A percentile compares a stretch with the other conserved stretches of the same genome.
Conservation (phyloP, 2,329 filamentous ascomycete species). For the Nannizziopsis arthrosporioides region DNA sequence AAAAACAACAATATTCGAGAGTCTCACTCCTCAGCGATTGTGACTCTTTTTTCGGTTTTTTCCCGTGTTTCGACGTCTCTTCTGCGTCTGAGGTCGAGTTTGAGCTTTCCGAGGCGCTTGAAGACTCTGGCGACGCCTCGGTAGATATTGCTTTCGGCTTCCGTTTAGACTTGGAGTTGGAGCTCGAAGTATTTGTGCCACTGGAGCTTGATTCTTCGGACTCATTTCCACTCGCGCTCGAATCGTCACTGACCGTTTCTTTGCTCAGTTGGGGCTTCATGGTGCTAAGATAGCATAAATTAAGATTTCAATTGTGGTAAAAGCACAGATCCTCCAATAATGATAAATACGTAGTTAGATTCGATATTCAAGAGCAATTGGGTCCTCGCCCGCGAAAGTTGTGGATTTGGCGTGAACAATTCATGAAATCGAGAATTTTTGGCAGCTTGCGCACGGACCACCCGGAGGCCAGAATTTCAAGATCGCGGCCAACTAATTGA, state of each 20-base stretch:
- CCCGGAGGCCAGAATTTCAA: background rate
- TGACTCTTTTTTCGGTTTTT: constrained; percentile 11
- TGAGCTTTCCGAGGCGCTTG: constrained; percentile 1
- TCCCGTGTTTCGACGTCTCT: background rate
- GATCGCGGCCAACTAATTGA: background rate
- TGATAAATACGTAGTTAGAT: background rate
- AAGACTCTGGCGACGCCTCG: background rate
- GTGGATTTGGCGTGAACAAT: too few species aligned
- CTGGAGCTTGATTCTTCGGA: constrained; percentile 12
- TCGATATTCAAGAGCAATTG: background rate
- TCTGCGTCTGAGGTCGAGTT: constrained; percentile 10
- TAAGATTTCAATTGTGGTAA: background rate
- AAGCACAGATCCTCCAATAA: background rate
- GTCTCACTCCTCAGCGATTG: constrained; percentile 12
- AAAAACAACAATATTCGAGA: background rate
- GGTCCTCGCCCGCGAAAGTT: background rate
- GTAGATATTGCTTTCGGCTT: constrained; percentile 4
- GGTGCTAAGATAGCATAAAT: background rate
- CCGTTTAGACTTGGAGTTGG: constrained; percentile 17
- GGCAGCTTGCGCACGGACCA: constrained; percentile 13
- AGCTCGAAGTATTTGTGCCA: constrained; percentile 2
- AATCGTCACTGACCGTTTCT: constrained; percentile 17
- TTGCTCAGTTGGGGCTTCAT: constrained; percentile 17
- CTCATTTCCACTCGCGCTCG: constrained; percentile 19
- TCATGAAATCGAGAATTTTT: constrained; percentile 4